phyloP scores from a whole-genome alignment of 495 filamentous ascomycete species.

The Halenospora varia region DNA sequence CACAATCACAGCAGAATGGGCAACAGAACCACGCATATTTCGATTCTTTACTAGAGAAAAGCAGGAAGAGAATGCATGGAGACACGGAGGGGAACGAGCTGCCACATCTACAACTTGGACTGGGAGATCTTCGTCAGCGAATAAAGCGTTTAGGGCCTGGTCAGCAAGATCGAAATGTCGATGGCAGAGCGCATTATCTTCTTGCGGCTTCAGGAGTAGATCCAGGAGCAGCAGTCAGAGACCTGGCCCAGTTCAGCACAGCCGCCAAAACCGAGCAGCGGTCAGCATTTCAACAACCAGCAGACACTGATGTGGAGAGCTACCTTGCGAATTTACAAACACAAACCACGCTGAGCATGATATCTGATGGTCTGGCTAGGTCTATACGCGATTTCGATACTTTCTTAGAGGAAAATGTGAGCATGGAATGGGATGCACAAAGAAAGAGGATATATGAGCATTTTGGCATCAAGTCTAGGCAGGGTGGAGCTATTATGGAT shows the following conservation, averaged over 20 bases:
- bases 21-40: conserved; percentile 65
- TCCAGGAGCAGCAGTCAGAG: conserved; percentile 69
- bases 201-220: conserved; percentile 87
- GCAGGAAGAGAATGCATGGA: conserved; percentile 57
- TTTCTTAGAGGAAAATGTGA: conserved; percentile 90
- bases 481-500: conserved; percentile 38
- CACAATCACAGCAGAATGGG: conserved; percentile 12
- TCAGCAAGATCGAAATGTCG: conserved; percentile 40
- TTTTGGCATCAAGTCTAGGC: conserved; percentile 77
- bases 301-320: conserved; percentile 74
- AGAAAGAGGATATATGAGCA: conserved; percentile 90
- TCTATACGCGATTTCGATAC: conserved; percentile 85
- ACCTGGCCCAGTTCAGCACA: conserved; percentile 56
- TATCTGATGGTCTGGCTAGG: conserved; percentile 79
- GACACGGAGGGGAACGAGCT: conserved; percentile 51
- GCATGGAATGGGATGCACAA: conserved; percentile 93
- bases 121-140: conserved; percentile 82
- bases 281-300: conserved; percentile 32
- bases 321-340: conserved; percentile 82
- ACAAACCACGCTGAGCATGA: conserved; percentile 86
- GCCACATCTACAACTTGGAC: conserved; percentile 72
- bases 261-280: conserved; percentile 23
- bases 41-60: conserved; percentile 79
- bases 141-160: conserved; percentile 70
- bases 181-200: conserved; percentile 78